Evolutionary conservation across 2,329 filamentous ascomycete genomes (phyloP), one percentile per base, ranked within the genome.

Genomic region (Fusarium keratoplasticum): DNA sequence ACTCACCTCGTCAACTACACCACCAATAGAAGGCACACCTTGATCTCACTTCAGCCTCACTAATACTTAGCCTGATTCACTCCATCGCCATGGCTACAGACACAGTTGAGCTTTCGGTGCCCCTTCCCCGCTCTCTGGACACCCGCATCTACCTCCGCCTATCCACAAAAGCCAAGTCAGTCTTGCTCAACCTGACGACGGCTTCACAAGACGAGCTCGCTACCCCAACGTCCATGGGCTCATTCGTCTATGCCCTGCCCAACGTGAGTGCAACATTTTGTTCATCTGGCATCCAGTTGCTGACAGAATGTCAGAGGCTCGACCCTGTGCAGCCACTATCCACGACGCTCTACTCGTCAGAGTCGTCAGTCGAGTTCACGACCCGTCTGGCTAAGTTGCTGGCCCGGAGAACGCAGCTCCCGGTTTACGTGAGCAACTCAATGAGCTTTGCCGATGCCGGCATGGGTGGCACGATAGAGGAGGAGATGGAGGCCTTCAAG

Each of bases 171-270:
- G 83, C 87, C 42, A 91, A 89, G 76, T 88, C 87, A 33, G 82
- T 92, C 64, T 81, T 90, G 63, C 81, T 93, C n/a, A 90, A 90
- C 77, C 83, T 93, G 54, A 90, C 90, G 1, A 92, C 91, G 0
- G 86, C 88, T 5, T 81, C 87, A 29, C 84, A 85, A 64, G 89
- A 89, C 61, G 87, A 90, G 47, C 81, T 83, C n/a, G 84, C 84
- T 14, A 80, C 83, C 10, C 81, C 86, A 9, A 85, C 89, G 44
- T 85, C 89, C 59, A 88, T 98, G 83, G 96, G 96, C 4, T 98
- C 95, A 59, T 96, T 98, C 80, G 94, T 98, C 54, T 98, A 98
- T 81, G 94, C 95, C 4, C 90, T 99, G 81, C 96, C 96, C 18
- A 93, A 98, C 84, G 96, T 98, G 85, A 77, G 85, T 81, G 16